phyloP scores from a whole-genome alignment of 306 rosid genomes.

The Lathyrus sativus region DNA sequence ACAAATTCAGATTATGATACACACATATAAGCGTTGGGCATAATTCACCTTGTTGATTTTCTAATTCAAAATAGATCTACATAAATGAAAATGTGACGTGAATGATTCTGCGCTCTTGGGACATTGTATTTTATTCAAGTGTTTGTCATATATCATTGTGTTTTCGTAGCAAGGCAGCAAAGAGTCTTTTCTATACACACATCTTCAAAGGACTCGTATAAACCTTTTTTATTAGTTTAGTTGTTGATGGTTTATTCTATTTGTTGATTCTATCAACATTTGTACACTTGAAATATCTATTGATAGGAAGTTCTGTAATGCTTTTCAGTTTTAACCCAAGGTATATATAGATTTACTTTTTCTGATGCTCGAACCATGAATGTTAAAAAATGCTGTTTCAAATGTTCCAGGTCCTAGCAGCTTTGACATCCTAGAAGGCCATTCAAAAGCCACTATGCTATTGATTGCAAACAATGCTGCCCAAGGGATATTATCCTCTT shows the following conservation, averaged over 20 bases:
- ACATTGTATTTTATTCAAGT: neutral
- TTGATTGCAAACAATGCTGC: slow-evolving; percentile 95
- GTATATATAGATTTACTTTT: slow-evolving; percentile 12
- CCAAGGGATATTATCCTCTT: slow-evolving; percentile 95
- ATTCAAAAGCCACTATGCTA: slow-evolving; percentile 92
- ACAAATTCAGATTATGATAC: slow-evolving; percentile 1
- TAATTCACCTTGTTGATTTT: slow-evolving; percentile 2
- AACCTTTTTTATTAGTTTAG: slow-evolving; percentile 4
- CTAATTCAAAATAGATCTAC: slow-evolving; percentile 11
- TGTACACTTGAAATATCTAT: slow-evolving; percentile 13
- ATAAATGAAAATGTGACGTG: slow-evolving; percentile 11
- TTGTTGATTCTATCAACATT: no score
- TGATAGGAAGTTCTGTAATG: neutral
- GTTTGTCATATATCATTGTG: slow-evolving; percentile 2
- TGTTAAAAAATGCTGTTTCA: slow-evolving; percentile 30
- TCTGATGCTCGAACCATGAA: slow-evolving; percentile 32
- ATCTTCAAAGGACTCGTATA: slow-evolving; percentile 1
- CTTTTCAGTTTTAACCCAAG: neutral
- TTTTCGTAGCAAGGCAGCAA: neutral
- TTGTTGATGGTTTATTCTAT: slow-evolving; percentile 13
- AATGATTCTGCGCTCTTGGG: neutral
- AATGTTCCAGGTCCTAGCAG: slow-evolving; percentile 76
- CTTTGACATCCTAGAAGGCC: slow-evolving; percentile 94
- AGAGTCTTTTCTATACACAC: slow-evolving; percentile 11
- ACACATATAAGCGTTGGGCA: neutral